Evolutionary conservation across 306 rosid species (phyloP).

Genomic region (Lablab purpureus): DNA sequence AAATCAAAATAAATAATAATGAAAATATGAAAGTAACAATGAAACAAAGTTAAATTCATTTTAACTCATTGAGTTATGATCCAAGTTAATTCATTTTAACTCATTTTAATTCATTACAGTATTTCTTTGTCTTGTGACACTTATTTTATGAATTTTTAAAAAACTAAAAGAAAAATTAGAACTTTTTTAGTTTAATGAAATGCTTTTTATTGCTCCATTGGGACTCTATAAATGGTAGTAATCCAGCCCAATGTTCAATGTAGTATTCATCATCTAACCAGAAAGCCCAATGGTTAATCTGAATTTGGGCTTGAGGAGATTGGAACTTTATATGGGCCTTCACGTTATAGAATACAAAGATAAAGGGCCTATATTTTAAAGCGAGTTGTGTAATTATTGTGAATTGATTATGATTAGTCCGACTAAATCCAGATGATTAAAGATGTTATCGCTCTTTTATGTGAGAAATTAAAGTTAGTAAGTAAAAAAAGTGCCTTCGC

Average conservation of each 20-base stretch:
- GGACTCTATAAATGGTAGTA: neutral
- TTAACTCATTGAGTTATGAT: neutral
- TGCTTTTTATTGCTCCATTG: neutral
- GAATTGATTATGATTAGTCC: no score
- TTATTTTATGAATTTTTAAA: neutral
- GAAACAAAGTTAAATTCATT: neutral
- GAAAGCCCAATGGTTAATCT: neutral
- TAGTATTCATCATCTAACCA: neutral
- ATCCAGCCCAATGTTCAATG: neutral
- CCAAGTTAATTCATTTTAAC: neutral
- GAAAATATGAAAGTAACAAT: neutral
- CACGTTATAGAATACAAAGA: neutral
- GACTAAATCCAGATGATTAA: no score
- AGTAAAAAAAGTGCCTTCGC: no score
- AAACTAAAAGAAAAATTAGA: neutral
- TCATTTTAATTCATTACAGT: neutral
- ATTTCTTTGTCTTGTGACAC: neutral
- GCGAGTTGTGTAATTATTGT: no score
- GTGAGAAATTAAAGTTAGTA: no score
- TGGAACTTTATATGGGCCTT: neutral
- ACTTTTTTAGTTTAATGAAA: neutral
- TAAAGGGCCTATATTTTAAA: neutral
- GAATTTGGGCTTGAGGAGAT: no score
- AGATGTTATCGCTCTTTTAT: no score
- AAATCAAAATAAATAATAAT: neutral